Evolutionary conservation across 805 yeast genomes (phyloP).

Genomic region (Maudiozyma serrabonitensis): DNA sequence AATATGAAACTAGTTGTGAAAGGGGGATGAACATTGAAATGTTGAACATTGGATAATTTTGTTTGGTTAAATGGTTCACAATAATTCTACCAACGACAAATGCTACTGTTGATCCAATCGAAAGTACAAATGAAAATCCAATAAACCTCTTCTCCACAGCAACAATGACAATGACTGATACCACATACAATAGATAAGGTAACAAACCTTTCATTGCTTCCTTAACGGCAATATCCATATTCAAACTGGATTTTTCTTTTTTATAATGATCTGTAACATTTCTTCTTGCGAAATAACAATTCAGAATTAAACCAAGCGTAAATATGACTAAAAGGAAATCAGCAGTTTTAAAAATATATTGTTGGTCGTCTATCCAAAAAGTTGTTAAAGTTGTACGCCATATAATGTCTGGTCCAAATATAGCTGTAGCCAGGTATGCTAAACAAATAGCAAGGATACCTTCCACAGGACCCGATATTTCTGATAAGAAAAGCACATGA

Average conservation of each 20-base stretch:
- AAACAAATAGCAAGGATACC: constrained; percentile 62
- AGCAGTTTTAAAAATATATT: constrained; percentile 32
- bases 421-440: constrained; percentile 53
- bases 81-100: constrained; percentile 87
- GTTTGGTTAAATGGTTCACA: constrained; percentile 74
- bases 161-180: constrained; percentile 38
- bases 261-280: constrained; percentile 45
- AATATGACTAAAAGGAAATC: constrained; percentile 50
- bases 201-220: constrained; percentile 44
- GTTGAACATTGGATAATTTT: constrained; percentile 63
- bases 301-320: constrained; percentile 48
- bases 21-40: constrained; percentile 62
- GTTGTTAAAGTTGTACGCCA: constrained; percentile 45
- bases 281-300: constrained; percentile 55
- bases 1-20: constrained; percentile 32
- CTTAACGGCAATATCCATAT: constrained; percentile 19
- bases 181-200: constrained; percentile 57
- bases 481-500: constrained; percentile 65
- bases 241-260: constrained; percentile 14
- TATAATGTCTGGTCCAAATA: constrained; percentile 50
- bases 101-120: constrained; percentile 71
- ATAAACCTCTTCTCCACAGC: constrained; percentile 41
- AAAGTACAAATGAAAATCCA: constrained; percentile 48
- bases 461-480: constrained; percentile 90
- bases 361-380: constrained; percentile 7